Percentiles rank a stretch among this genome's conserved stretches.
These are phyloP conservation scores for Grosmannia huntii DNA, from an alignment of 2,329 filamentous ascomycete genomes.

Conservation along the genomic window DNA sequence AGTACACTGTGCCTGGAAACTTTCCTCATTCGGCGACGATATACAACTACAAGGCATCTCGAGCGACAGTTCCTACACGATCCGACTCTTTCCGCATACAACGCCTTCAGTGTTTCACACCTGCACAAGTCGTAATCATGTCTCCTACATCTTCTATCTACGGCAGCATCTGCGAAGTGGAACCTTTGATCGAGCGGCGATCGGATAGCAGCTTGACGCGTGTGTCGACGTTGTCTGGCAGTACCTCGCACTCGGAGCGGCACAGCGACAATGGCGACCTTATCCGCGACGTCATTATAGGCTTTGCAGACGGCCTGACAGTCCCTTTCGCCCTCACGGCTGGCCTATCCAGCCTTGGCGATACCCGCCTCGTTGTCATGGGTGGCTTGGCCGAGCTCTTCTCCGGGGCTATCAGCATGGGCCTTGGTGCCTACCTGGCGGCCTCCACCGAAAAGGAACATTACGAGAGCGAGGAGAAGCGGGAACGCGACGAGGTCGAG, in stretches of 20 bases:
- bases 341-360: constrained; percentile 53
- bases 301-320: constrained; percentile 66
- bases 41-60: neutral
- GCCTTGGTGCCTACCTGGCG: constrained; percentile 60
- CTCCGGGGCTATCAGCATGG: constrained; percentile 66
- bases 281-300: constrained; percentile 56
- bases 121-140: neutral
- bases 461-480: constrained; percentile 34
- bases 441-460: constrained; percentile 43
- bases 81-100: neutral
- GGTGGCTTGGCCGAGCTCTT: constrained; percentile 65
- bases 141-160: neutral
- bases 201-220: constrained; percentile 11
- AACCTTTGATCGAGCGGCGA: constrained; percentile 12
- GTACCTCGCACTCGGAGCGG: constrained; percentile 9
- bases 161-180: constrained; percentile 6
- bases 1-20: neutral
- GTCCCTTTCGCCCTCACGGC: constrained; percentile 71
- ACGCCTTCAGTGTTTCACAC: too few relatives aligned
- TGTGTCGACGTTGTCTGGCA: constrained; percentile 5
- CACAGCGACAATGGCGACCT: constrained; percentile 28
- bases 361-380: constrained; percentile 54
- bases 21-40: neutral
- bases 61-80: neutral
- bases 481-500: constrained; percentile 30